These are phyloP conservation scores for Capsicum pubescens DNA, from an alignment of 257 asterid species.

Conservation along the genomic window DNA sequence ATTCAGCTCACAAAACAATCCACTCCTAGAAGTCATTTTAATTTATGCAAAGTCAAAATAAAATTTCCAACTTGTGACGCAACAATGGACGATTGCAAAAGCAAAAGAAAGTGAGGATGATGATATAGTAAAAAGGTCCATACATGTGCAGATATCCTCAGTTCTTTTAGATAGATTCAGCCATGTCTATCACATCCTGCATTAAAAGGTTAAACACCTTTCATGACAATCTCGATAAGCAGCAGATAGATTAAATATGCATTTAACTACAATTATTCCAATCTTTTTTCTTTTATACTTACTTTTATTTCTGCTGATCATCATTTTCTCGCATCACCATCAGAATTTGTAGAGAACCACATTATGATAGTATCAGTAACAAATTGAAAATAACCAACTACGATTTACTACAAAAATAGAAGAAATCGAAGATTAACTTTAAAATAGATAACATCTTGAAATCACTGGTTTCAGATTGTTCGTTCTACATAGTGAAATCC, in stretches of 20 bases:
- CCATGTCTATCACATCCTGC: not conserved
- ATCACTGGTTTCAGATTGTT: not conserved
- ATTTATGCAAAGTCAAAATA: not conserved
- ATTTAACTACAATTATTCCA: not conserved
- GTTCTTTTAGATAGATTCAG: not conserved
- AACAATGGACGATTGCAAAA: not conserved
- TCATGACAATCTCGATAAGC: not conserved
- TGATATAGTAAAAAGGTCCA: not conserved
- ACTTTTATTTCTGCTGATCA: not conserved
- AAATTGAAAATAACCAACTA: not conserved
- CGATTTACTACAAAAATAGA: not conserved
- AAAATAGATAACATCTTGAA: not conserved
- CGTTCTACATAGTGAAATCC: not conserved
- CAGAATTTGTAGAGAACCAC: not conserved
- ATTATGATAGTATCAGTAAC: not conserved
- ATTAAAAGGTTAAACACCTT: not conserved
- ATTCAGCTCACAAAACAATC: not conserved
- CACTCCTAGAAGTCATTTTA: not conserved
- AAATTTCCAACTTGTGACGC: not conserved
- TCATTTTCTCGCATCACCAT: not conserved
- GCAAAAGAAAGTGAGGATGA: not conserved
- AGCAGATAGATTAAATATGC: not conserved
- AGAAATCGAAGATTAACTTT: not conserved
- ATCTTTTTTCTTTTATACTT: conserved; percentile 7
- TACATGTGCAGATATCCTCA: not conserved